phyloP scores from a whole-genome alignment of 2,329 filamentous ascomycete species.

The Phoma sp. region DNA sequence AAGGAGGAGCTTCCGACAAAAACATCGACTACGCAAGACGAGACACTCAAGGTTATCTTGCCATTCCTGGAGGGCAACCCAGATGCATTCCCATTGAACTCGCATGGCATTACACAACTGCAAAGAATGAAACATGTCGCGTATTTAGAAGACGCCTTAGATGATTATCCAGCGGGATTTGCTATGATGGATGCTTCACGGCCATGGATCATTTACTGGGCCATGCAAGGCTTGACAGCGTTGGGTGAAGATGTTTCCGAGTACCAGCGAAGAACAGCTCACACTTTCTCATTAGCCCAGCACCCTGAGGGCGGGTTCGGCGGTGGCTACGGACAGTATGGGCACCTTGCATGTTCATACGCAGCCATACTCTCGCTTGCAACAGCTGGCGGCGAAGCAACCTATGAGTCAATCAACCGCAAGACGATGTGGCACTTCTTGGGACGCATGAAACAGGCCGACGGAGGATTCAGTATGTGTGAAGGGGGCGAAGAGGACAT shows the following conservation, averaged over 20 bases:
- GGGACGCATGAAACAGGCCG: constrained; percentile 79
- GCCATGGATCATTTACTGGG: constrained; percentile 97
- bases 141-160: constrained; percentile 65
- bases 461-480: constrained; percentile 89
- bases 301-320: constrained; percentile 86
- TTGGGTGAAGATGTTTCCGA: constrained; percentile 73
- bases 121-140: constrained; percentile 65
- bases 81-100: constrained; percentile 65
- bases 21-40: constrained; percentile 71
- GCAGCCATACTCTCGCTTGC: constrained; percentile 79
- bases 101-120: constrained; percentile 75
- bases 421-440: constrained; percentile 91
- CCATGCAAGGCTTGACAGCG: constrained; percentile 73
- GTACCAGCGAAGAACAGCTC: constrained; percentile 71
- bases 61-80: constrained; percentile 67
- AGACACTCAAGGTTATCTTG: constrained; percentile 71
- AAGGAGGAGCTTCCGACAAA: constrained; percentile 70
- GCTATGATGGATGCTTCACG: constrained; percentile 82
- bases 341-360: constrained; percentile 89
- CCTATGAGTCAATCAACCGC: constrained; percentile 78
- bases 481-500: constrained; percentile 91
- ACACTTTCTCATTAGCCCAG: constrained; percentile 81
- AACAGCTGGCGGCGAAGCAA: constrained; percentile 76
- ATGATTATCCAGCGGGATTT: constrained; percentile 71
- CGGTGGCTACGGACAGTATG: constrained; percentile 88